Base-by-base conservation (phyloP, 192 early-diverging fungal species). In the Coemansia sp. region DNA sequence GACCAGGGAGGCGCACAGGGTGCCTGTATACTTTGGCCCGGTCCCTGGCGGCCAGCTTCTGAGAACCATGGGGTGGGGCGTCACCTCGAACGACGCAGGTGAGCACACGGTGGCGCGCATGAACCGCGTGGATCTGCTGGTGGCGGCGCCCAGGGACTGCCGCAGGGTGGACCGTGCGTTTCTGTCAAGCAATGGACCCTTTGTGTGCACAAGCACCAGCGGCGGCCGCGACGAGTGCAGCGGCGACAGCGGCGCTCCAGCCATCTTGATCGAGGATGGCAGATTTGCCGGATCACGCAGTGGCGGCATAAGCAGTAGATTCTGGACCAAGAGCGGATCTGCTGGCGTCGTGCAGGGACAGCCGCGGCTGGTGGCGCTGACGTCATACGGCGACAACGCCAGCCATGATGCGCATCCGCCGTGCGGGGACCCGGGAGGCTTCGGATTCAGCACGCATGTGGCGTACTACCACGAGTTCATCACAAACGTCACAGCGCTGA, bases 401-500 rank as follows among this genome's bases (percentile, higher is more conserved):
- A 11, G n/a, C 23, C 69, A 74, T 40, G 69, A 73, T 11, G 41
- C 38, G 4, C 67, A 63, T 32, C 79, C 79, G 48, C 63, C 64
- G 10, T 84, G 82, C 56, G 82, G 74, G 32, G 76, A 78, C 19
- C 63, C 71, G 0, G 17, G 22, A 5, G 82, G 82, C 9, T 70
- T 77, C 20, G 82, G 77, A 1, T 84, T 84, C 58, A 76, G 74
- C 67, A 84, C 82, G 34, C 82, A 80, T 22, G 52, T 84, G n/a
- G 74, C 71, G 9, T 67, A 77, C 38, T 84, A 80, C 45, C 48
- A 56, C 7, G 62, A 43, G 14, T 84, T 84, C 58, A 40, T 84
- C 5, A 68, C 65, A 0, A 59, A 49, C 20, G 69, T 64, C 29
- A 84, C 82, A 0, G 74, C 71, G 0, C 62, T 84, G 22, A 41